Evolutionary conservation across 2,329 filamentous ascomycete genomes (phyloP).

Genomic region (Coleophoma crateriformis): DNA sequence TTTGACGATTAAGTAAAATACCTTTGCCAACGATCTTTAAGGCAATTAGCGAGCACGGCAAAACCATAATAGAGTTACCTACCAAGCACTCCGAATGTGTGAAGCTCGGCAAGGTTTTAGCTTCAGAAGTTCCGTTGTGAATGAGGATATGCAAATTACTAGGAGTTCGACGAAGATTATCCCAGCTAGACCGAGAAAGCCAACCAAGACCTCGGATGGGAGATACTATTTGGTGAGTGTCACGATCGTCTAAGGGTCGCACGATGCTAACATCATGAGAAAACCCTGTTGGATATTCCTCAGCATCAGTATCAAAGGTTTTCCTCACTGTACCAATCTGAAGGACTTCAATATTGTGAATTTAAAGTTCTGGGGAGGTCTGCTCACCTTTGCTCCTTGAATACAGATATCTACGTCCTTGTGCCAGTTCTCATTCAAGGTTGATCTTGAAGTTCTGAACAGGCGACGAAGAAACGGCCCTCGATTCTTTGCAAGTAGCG

Average conservation of each 20-base stretch:
- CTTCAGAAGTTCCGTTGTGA: background rate
- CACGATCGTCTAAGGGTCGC: background rate
- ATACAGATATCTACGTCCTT: slow-evolving; percentile 1
- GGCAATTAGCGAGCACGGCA: background rate
- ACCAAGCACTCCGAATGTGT: background rate
- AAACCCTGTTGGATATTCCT: slow-evolving; percentile 1
- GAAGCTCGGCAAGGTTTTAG: background rate
- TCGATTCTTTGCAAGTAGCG: slow-evolving; percentile 1
- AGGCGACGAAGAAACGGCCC: background rate
- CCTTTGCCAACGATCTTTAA: slow-evolving; percentile 1
- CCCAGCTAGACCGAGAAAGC: background rate
- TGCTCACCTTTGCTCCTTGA: background rate
- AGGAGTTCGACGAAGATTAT: background rate
- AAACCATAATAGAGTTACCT: background rate
- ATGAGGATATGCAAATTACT: slow-evolving; percentile 1
- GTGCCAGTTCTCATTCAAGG: background rate
- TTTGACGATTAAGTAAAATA: slow-evolving; percentile 1
- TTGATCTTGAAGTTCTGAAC: background rate
- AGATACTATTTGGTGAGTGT: background rate
- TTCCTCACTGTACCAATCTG: background rate
- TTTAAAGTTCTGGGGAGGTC: background rate
- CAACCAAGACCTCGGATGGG: slow-evolving; percentile 1
- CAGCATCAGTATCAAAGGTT: slow-evolving; percentile 1
- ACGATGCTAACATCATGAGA: slow-evolving; percentile 3
- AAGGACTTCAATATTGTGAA: background rate